Conservation (phyloP, 2,329 filamentous ascomycete genomes). For the Ophiostoma australiae region DNA sequence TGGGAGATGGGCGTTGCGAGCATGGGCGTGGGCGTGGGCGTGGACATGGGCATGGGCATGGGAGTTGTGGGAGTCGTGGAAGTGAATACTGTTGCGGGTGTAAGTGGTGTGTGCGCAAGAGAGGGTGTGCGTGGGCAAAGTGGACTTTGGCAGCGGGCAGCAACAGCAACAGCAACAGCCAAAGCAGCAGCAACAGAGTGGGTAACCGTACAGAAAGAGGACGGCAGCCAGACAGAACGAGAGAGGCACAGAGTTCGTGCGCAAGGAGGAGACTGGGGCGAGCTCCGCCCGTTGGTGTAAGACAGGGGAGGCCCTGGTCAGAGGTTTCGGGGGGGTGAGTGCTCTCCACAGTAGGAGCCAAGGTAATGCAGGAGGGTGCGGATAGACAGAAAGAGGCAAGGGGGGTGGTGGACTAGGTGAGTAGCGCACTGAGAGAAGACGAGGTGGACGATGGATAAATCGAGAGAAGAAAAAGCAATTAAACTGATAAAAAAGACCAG, state of each 20-base stretch:
- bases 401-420: background rate
- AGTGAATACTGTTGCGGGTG: background rate
- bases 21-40: background rate
- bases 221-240: slow-evolving; percentile 7
- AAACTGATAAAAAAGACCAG: background rate
- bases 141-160: background rate
- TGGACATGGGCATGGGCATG: background rate
- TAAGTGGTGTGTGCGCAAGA: slow-evolving; percentile 11
- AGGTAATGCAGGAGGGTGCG: slow-evolving; percentile 21
- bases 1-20: background rate
- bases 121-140: slow-evolving; percentile 8
- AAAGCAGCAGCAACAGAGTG: background rate
- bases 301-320: slow-evolving; percentile 21
- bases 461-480: background rate
- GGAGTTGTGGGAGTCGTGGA: background rate
- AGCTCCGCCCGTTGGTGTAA: slow-evolving; percentile 23
- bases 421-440: background rate
- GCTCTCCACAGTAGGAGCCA: slow-evolving; percentile 20
- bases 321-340: slow-evolving; percentile 16
- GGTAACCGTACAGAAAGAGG: background rate
- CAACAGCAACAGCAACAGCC: background rate
- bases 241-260: slow-evolving; percentile 20
- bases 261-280: slow-evolving; percentile 14
- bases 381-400: slow-evolving; percentile 12
- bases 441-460: background rate